Base-by-base conservation (phyloP, 2,329 filamentous ascomycete genomes). In the Aspergillus latus region DNA sequence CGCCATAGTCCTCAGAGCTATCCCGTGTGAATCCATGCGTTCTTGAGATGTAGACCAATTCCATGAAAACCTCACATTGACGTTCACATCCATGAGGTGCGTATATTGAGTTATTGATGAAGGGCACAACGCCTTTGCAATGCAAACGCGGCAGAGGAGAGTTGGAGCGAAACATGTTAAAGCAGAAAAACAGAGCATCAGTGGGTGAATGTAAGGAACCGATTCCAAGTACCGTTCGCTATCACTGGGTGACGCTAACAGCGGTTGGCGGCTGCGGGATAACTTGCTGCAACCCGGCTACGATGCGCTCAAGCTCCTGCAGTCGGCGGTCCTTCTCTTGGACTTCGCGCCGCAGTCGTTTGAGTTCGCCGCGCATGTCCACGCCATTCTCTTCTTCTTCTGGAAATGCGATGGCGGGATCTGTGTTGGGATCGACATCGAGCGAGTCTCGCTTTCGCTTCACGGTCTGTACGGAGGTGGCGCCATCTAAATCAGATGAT, bases 301-400 rank as follows among this genome's bases (percentile, higher is more conserved):
- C 72, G 49, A 74, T 71, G 40, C 70, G 64, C 60, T 78, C 75
- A 40, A 78, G 60, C 48, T 76, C 74, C 57, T 74, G 66, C 10
- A 78, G 64, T 15, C 74, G 72, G 15, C 72, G 70, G 54, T 77
- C 75, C 56, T 77, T 78, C 63, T 86, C 83, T 60, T 84, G 78
- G 57, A 88, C 86, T 69, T 90, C 87, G 46, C 77, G 76, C n/a
- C 82, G 80, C 36, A 90, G 74, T 34, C 86, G 80, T 73, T 88
- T 89, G 59, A 88, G 74, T 68, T 90, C 86, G 46, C 84, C 81
- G 16, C 83, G 84, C 32, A 89, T 63, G 39, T 74, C 68, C 26
- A 69, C 68, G 4, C 70, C 69, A 39, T 83, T 82, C 16, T 72
- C 64, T 28, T 68, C 74, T 2, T 73, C 69, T n/a, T 73, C 73